Conservation (phyloP, 257 asterid genomes). For the Salvia splendens region DNA sequence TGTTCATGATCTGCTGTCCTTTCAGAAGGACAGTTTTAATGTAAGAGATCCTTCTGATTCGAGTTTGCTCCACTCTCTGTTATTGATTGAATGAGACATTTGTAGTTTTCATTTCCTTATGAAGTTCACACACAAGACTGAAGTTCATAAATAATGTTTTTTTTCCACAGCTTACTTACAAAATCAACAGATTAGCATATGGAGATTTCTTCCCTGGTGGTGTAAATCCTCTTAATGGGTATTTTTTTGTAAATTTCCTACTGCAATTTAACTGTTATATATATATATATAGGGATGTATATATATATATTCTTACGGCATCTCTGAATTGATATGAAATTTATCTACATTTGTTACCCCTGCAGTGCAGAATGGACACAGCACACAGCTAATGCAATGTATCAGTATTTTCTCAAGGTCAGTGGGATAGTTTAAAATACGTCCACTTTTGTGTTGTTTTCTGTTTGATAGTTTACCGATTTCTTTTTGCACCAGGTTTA, state of each 20-base stretch:
- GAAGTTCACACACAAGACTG: slow-evolving; percentile 9
- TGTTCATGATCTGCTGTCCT: slow-evolving; percentile 83
- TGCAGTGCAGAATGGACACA: slow-evolving; percentile 85
- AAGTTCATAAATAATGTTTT: slow-evolving; percentile 26
- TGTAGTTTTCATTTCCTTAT: slow-evolving; percentile 7
- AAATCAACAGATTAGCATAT: slow-evolving; percentile 77
- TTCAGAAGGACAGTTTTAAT: slow-evolving; percentile 95
- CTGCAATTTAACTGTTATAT: slow-evolving; percentile 10
- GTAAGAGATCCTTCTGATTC: slow-evolving; percentile 52
- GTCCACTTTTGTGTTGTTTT: background rate
- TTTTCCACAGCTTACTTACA: slow-evolving; percentile 76
- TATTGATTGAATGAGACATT: slow-evolving; percentile 1
- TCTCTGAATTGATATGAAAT: slow-evolving; percentile 12
- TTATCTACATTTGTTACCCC: slow-evolving; percentile 31
- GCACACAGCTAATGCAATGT: slow-evolving; percentile 79
- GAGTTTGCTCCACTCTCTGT: slow-evolving; percentile 11
- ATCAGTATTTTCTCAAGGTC: slow-evolving; percentile 95
- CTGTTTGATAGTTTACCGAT: background rate
- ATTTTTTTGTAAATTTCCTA: slow-evolving; percentile 33
- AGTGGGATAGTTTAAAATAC: slow-evolving; percentile 23
- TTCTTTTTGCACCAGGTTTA: background rate
- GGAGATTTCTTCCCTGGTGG: slow-evolving; percentile 96
- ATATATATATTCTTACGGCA: slow-evolving; percentile 3
- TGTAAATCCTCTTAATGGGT: slow-evolving; percentile 97
- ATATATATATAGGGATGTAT: background rate